These are phyloP conservation scores for Lunularia cruciata DNA, from an alignment of 225 moss, liverwort and hornwort genomes.

Conservation along the genomic window DNA sequence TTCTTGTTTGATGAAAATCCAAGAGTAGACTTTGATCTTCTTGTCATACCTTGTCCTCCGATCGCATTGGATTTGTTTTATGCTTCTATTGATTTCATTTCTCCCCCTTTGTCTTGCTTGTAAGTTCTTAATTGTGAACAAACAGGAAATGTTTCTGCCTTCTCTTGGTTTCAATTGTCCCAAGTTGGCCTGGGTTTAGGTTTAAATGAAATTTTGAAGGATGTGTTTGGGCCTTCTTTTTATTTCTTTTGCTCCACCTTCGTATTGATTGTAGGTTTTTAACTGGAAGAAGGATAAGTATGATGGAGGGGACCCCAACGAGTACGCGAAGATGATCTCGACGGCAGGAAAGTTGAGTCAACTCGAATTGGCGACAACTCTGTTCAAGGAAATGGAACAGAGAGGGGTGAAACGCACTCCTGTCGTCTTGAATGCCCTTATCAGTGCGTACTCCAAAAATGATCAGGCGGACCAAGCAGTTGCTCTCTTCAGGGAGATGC, in stretches of 20 bases:
- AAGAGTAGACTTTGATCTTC: too few relatives aligned
- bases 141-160: too few relatives aligned
- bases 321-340: conserved; percentile 99
- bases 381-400: conserved; percentile 78
- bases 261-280: conserved; percentile 89
- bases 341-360: conserved; percentile 80
- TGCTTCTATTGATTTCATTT: too few relatives aligned
- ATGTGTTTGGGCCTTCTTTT: too few relatives aligned
- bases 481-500: conserved; percentile 70
- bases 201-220: too few relatives aligned
- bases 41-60: too few relatives aligned
- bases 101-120: too few relatives aligned
- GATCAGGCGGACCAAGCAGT: conserved; percentile 63
- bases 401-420: conserved; percentile 69
- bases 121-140: too few relatives aligned
- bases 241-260: too few relatives aligned
- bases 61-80: background rate
- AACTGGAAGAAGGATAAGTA: conserved; percentile 91
- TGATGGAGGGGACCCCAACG: conserved; percentile 73
- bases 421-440: conserved; percentile 80
- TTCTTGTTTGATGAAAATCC: too few relatives aligned
- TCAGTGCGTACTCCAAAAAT: conserved; percentile 86
- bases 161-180: too few relatives aligned
- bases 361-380: conserved; percentile 59
- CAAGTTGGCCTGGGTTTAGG: too few relatives aligned